Evolutionary conservation across 495 filamentous ascomycete genomes (phyloP).

Genomic region (Neurospora sp.): DNA sequence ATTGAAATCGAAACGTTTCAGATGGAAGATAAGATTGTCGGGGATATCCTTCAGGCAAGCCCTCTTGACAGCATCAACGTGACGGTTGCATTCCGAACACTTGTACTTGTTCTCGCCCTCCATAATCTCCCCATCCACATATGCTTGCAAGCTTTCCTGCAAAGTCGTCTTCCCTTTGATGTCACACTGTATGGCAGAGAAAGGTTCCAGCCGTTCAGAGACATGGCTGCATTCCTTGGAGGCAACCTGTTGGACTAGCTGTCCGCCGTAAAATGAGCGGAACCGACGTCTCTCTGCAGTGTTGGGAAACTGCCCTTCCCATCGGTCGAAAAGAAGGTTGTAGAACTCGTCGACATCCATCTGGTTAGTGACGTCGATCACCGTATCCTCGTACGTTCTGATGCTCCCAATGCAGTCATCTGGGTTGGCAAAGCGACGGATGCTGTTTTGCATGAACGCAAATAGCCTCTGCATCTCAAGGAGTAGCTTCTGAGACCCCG

Average conservation of each 20-base stretch:
- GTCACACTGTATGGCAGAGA: conserved; percentile 93
- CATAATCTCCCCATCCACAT: conserved; percentile 94
- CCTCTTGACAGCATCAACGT: conserved; percentile 90
- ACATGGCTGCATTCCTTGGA: conserved; percentile 92
- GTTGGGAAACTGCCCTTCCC: conserved; percentile 71
- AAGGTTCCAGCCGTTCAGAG: conserved; percentile 80
- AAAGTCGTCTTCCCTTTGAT: conserved; percentile 86
- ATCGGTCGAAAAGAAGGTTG: conserved; percentile 81
- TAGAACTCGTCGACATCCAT: conserved; percentile 99
- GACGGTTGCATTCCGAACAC: conserved; percentile 79
- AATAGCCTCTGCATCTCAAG: conserved; percentile 73
- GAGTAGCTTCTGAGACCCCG: conserved; percentile 54
- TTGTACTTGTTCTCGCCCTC: conserved; percentile 98
- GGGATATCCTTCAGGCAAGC: conserved; percentile 90
- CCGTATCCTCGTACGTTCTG: conserved; percentile 69
- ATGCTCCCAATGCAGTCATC: conserved; percentile 62
- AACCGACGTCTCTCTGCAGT: conserved; percentile 62
- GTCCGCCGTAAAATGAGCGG: conserved; percentile 79
- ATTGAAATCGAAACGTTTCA: conserved; percentile 96
- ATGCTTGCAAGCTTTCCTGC: conserved; percentile 81
- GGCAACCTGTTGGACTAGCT: conserved; percentile 88
- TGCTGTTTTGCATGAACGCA: conserved; percentile 72
- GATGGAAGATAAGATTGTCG: conserved; percentile 88
- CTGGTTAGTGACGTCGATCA: conserved; percentile 80
- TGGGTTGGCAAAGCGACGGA: conserved; percentile 61